Evolutionary conservation across 169 alveolate species (phyloP).

Genomic region (Plasmodium sp.): DNA sequence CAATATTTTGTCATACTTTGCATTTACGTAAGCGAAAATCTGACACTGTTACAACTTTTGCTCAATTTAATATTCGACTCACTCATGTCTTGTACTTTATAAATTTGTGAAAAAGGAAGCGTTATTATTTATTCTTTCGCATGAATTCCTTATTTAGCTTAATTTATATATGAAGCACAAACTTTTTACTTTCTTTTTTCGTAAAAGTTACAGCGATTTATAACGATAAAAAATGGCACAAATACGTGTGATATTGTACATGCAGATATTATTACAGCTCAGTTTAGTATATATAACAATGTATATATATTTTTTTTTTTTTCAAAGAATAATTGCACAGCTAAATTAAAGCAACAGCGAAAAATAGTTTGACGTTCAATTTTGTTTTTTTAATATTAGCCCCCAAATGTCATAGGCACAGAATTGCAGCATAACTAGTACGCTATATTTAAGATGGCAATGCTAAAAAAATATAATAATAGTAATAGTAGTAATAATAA

Average conservation of each 20-base stretch:
- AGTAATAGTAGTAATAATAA: too few species aligned
- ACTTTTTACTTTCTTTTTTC: not conserved
- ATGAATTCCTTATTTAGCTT: not conserved
- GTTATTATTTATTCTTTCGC: not conserved
- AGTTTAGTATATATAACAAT: not conserved
- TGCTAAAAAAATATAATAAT: not conserved
- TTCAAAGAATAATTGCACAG: not conserved
- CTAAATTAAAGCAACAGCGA: not conserved
- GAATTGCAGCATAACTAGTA: not conserved
- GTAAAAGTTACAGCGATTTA: not conserved
- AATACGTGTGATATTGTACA: not conserved
- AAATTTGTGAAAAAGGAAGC: not conserved
- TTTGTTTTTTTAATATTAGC: not conserved
- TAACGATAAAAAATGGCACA: not conserved
- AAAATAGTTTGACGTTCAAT: not conserved
- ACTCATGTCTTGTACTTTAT: not conserved
- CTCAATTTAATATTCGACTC: not conserved
- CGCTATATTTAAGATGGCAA: not conserved
- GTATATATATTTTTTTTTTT: not conserved
- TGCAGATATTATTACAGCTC: not conserved
- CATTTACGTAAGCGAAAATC: not conserved
- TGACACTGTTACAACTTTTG: not conserved
- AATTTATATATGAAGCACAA: not conserved
- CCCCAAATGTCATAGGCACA: not conserved
- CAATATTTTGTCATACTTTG: not conserved